Base-by-base conservation (phyloP, 768 basidiomycete species). In the Naganishia onofrii region DNA sequence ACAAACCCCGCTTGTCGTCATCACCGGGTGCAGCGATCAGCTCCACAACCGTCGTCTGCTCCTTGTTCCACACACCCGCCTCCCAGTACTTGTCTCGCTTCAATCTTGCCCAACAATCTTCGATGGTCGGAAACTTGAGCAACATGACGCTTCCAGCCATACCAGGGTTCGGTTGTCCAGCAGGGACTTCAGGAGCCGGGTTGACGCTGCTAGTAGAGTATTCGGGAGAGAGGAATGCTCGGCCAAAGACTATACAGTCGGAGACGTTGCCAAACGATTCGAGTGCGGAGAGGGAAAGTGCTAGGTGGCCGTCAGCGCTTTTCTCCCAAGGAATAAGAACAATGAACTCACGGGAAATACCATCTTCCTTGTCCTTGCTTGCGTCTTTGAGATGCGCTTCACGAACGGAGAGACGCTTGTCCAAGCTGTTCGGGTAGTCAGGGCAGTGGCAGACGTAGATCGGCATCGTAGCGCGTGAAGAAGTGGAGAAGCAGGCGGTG, bases 41-140 rank as follows among this genome's bases (percentile, higher is more conserved):
- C 74, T 80, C 75, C 9, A 74, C 74, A 13, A 80, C 72, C 21
- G 68, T 60, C 48, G 74, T 72, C n/a, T 74, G 72, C 28, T 78
- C 78, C 64, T 75, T 75, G 64, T 80, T 77, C 79, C 79, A 80
- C 9, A 80, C 72, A 3, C 73, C 74, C n/a, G 71, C 75, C 8
- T 68, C 76, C 76, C 76, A 80, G 57, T 78, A 80, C 21, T 76
- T 71, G 57, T 80, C 79, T 15, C 63, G 67, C 68, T 77, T 76
- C 32, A 80, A 28, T 23, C 79, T 56, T 9, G 70, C 68, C 74
- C 74, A 74, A 17, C 63, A 70, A 4, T 72, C 74, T 26, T 76
- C 76, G 23, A 75, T 66, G 3, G 76, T 68, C 26, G 74, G 71
- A n/a, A 74, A 73, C n/a, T 67, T 55, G 70, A 74, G 72, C 26